Evolutionary conservation across 306 rosid genomes (phyloP), one percentile per base, ranked within the genome.

Genomic region (Canavalia ensiformis): DNA sequence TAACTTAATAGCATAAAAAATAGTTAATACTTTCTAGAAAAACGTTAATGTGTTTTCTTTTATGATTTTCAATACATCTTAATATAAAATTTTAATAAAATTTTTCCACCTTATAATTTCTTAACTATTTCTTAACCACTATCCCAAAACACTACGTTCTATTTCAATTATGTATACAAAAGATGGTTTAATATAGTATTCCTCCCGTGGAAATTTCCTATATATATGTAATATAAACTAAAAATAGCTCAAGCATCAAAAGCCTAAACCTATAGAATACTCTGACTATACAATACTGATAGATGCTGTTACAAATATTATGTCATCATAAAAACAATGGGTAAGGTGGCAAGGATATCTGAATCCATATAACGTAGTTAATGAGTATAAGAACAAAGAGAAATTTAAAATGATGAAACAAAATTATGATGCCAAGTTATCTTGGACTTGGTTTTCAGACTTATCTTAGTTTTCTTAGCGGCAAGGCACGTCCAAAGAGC

Each of bases 381-480:
- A 59, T 30, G 58, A 59, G 13, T 18, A 3, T 59, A 45, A 12
- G 42, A 67, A 18, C 45, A 55, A 67, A 18, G 2, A 59, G 44
- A 59, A 60, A 60, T 3, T 68, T 3, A 69, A 59, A 39, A 45
- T 9, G 64, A 76, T 49, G 2, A 73, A 65, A 56, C 58, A 60
- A 67, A 49, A 58, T 57, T 65, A 56, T 31, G 68, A 58, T 58
- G 70, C 29, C 68, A 63, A 42, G 34, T 54, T n/a, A 34, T 44
- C 50, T 35, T 83, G 77, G 66, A 25, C 42, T 59, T 66, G 59
- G 34, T 58, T 49, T 28, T 37, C 28, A 58, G 46, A 80, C 68
- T 78, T 85, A 95, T 80, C 96, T 88, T 33, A 95, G 84, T 85
- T 88, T 95, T 87, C 98, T 86, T 47, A 93, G 25, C 2, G 99